phyloP scores from a whole-genome alignment of 129 eudicot species.

The Lactuca sativa region DNA sequence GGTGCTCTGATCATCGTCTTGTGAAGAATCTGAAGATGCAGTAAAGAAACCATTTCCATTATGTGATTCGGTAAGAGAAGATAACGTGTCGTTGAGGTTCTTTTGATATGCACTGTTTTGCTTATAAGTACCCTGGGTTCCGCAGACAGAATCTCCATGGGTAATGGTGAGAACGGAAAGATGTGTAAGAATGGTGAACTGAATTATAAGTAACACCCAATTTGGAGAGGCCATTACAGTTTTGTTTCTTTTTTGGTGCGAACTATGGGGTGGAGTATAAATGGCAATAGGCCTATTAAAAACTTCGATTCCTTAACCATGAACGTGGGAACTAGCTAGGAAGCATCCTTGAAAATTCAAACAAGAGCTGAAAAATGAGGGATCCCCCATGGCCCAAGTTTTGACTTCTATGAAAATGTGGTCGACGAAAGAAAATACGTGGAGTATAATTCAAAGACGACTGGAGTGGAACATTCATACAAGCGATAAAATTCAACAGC shows the following conservation, averaged over 20 bases:
- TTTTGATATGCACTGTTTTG: not conserved
- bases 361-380: not conserved
- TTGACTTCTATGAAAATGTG: not conserved
- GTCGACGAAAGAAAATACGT: not conserved
- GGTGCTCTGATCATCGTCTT: not conserved
- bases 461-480: not conserved
- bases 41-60: constrained; percentile 1
- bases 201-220: not conserved
- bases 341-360: not conserved
- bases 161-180: not conserved
- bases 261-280: not conserved
- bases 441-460: not conserved
- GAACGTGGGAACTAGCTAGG: too few species aligned
- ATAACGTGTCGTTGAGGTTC: not conserved
- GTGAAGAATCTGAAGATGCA: not conserved
- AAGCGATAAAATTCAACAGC: not conserved
- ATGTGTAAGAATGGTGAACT: not conserved
- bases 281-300: not conserved
- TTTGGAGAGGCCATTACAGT: constrained; percentile 1
- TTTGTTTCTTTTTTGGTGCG: not conserved
- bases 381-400: not conserved
- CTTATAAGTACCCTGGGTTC: not conserved
- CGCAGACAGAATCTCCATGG: not conserved
- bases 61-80: not conserved
- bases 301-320: not conserved